A percentile compares a stretch with the other conserved stretches of the same genome.
Conservation (phyloP, 2,329 filamentous ascomycete genomes). For the Colletotrichum liaoningense region DNA sequence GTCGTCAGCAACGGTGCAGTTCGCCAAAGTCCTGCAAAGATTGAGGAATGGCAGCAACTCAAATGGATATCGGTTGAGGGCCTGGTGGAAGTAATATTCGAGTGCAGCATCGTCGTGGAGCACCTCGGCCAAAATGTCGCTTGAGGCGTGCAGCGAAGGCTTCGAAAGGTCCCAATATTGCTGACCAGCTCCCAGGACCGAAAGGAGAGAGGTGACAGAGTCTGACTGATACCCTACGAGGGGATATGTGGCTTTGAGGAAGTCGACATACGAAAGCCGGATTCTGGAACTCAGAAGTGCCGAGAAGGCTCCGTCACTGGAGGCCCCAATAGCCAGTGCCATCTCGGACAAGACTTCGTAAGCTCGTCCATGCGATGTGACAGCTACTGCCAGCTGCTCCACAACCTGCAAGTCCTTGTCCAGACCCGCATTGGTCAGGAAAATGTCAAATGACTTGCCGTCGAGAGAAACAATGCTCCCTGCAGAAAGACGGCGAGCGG, state of each 20-base stretch:
- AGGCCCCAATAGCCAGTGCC: constrained; percentile 58
- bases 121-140: constrained; percentile 26
- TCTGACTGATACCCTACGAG: constrained; percentile 80
- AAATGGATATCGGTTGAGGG: constrained; percentile 84
- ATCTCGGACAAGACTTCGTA: constrained; percentile 66
- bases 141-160: constrained; percentile 34
- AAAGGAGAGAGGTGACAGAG: constrained; percentile 73
- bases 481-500: constrained; percentile 67
- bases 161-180: constrained; percentile 65
- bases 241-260: constrained; percentile 75
- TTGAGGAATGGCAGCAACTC: constrained; percentile 84
- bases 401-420: constrained; percentile 64
- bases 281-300: constrained; percentile 70
- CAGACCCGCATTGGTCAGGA: constrained; percentile 61
- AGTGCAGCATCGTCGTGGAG: constrained; percentile 54
- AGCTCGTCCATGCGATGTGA: constrained; percentile 62
- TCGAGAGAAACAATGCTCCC: constrained; percentile 73
- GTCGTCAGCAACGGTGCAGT: constrained; percentile 47
- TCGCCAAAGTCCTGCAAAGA: constrained; percentile 73
- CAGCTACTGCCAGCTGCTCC: constrained; percentile 60
- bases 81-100: constrained; percentile 71
- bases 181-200: constrained; percentile 68
- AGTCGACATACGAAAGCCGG: constrained; percentile 74
- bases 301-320: constrained; percentile 60
- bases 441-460: constrained; percentile 68